Evolutionary conservation across 2,329 filamentous ascomycete species (phyloP), one percentile per base, ranked within the genome.

Genomic region (Fusarium sp.): DNA sequence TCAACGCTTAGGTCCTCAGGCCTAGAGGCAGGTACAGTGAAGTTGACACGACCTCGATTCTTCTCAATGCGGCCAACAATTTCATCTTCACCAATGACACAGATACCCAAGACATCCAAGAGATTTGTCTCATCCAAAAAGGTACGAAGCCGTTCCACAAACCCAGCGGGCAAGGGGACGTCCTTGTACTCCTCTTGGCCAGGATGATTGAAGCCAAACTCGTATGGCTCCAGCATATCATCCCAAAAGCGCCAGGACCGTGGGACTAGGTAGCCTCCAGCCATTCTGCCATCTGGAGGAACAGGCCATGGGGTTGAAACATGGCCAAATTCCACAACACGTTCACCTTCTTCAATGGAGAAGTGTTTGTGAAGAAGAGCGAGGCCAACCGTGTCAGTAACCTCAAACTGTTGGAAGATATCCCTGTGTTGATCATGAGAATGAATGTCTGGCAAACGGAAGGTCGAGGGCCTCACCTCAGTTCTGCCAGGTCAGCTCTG

Each of bases 381-480:
- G 10, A 57, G 54, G n/a, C 54, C 54, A 26, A 57, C 28, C 7
- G 31, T 48, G n/a, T 48, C 24, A 24, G 31, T 58, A 1, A 58
- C 55, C 20, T 18, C 15, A 10, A 47, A 48, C 1, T 58, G 11
- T 3, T 58, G 31, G 11, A 58, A 58, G n/a, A 58, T 58, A 2
- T 58, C 55, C 17, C 55, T 58, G 31, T 1, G n/a, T 22, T 4
- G 20, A 15, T 14, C 11, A 13, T 58, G n/a, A 58, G 41, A 47
- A 58, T 1, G 20, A 6, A 5, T 0, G 1, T 8, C 15, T 14
- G 7, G 5, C 1, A 22, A 5, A 26, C 0, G 14, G 0, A 9
- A 26, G 0, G 2, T 13, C 9, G 14, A 13, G 15, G 39, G 31
- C 28, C 55, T 58, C 55, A 58, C 55, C 55, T 45, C 14, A 58